phyloP scores from a whole-genome alignment of 192 early-diverging fungal species.

The Gamsiella multidivaricata region DNA sequence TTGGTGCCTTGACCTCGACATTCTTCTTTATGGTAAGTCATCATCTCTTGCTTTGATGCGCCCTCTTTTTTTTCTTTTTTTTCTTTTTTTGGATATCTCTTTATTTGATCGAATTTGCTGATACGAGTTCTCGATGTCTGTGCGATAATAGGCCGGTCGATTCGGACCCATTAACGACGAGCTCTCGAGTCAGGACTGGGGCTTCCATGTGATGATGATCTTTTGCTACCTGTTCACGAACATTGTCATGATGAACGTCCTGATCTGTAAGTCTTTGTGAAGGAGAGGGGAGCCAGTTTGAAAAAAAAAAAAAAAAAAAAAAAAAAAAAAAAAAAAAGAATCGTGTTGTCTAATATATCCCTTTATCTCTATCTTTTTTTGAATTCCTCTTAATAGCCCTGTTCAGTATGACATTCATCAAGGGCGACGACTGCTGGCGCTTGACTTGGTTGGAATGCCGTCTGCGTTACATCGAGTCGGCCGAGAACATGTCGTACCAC shows the following conservation, averaged over 20 bases:
- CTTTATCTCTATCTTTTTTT: too few relatives aligned
- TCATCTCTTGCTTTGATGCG: too few relatives aligned
- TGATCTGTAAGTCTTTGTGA: too few relatives aligned
- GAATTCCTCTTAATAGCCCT: too few relatives aligned
- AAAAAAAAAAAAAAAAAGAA: too few relatives aligned
- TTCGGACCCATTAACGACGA: constrained; percentile 15
- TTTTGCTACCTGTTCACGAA: constrained; percentile 26
- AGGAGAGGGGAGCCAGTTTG: too few relatives aligned
- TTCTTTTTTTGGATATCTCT: too few relatives aligned
- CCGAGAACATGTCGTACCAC: constrained; percentile 24
- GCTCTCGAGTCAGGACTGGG: constrained; percentile 12
- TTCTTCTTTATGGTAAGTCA: constrained; percentile 49
- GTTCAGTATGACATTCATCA: constrained; percentile 23
- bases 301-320: too few relatives aligned
- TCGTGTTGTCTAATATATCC: too few relatives aligned
- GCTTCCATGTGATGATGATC: constrained; percentile 19
- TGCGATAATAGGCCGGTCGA: too few relatives aligned
- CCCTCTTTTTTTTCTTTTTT: background rate
- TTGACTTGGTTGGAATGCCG: constrained; percentile 26
- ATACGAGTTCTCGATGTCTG: too few relatives aligned
- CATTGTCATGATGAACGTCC: constrained; percentile 30
- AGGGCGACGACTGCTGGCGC: constrained; percentile 24
- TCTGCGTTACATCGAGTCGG: constrained; percentile 18
- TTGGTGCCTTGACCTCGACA: constrained; percentile 20
- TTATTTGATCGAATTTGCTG: too few relatives aligned